Percentiles rank a stretch among this genome's conserved stretches.
Evolutionary conservation across 345 rosid species (phyloP).

Genomic region (Litchi chinensis): DNA sequence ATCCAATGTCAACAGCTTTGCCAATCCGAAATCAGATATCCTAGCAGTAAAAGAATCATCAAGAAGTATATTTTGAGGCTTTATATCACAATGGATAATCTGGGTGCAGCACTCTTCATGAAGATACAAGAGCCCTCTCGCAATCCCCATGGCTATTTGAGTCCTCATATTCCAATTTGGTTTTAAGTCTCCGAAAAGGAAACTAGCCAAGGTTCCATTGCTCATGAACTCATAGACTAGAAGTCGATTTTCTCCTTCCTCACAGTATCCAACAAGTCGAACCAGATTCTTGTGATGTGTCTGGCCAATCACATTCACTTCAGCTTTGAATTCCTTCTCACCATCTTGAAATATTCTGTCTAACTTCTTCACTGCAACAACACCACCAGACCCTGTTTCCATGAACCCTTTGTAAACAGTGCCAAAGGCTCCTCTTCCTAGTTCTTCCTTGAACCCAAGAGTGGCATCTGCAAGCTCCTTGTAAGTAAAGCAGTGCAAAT

Average conservation of each 20-base stretch:
- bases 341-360: conserved; percentile 13
- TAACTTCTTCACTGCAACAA: conserved; percentile 43
- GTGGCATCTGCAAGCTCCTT: conserved; percentile 41
- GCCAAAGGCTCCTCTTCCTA: conserved; percentile 50
- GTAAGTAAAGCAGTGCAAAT: conserved; percentile 32
- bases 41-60: conserved; percentile 17
- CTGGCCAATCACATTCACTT: conserved; percentile 34
- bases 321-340: conserved; percentile 40
- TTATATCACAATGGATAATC: conserved; percentile 48
- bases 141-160: conserved; percentile 35
- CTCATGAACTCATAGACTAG: conserved; percentile 43
- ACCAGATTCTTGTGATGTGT: conserved; percentile 48
- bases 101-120: conserved; percentile 42
- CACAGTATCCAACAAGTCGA: conserved; percentile 41
- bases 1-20: conserved; percentile 39
- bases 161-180: conserved; percentile 32
- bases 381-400: background rate
- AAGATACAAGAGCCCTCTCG: conserved; percentile 40
- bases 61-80: conserved; percentile 48
- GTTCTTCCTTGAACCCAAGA: conserved; percentile 33
- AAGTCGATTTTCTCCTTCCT: conserved; percentile 33
- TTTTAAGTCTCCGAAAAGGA: conserved; percentile 30
- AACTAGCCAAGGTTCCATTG: conserved; percentile 33
- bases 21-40: conserved; percentile 47
- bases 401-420: conserved; percentile 41